Evolutionary conservation across 176 grass and related monocot genomes (phyloP), one percentile per base, ranked within the genome.

Genomic region (Avena sativa): DNA sequence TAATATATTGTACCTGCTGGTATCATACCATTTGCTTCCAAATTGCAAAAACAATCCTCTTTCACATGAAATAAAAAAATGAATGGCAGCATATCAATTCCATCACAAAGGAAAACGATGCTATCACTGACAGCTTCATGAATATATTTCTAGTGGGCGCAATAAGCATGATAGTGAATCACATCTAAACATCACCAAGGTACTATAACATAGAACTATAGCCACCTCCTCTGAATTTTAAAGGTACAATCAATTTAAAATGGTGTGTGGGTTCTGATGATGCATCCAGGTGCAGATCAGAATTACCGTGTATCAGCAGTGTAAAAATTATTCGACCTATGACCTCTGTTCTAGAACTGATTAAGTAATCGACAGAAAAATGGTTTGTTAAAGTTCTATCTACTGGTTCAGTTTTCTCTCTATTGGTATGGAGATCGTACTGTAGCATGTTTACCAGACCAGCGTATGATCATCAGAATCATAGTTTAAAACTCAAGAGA

Each of bases 231-330:
- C 0, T 38, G 10, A 62, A 52, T 51, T 78, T 75, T 12, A 19
- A 68, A 59, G 36, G 23, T 68, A 71, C 64, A 86, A 71, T 26
- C 56, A 12, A 69, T 71, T 36, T 48, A 79, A 32, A 86, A 68
- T 71, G 10, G 9, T 12, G 0, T 2, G 74, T 43, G 16, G 32
- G 49, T 73, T 84, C 47, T 53, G 49, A 19, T 76, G 74, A 76
- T 38, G 74, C 12, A 30, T 28, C 49, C 49, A 76, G 26, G 49
- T 55, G 49, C 74, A 34, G 49, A 56, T 76, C 4, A 30, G 73
- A 76, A 76, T 76, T 17, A 76, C 74, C 15, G 2, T 13, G 74
- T 55, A 76, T 53, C 73, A 32, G 25, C 15, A 19, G 25, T 52
- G 49, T 32, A 32, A 30, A 55, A 53, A 23, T 32, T 75, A 77